Evolutionary conservation across 2,329 filamentous ascomycete species (phyloP).

Genomic region (Xylariomycetidae sp.): DNA sequence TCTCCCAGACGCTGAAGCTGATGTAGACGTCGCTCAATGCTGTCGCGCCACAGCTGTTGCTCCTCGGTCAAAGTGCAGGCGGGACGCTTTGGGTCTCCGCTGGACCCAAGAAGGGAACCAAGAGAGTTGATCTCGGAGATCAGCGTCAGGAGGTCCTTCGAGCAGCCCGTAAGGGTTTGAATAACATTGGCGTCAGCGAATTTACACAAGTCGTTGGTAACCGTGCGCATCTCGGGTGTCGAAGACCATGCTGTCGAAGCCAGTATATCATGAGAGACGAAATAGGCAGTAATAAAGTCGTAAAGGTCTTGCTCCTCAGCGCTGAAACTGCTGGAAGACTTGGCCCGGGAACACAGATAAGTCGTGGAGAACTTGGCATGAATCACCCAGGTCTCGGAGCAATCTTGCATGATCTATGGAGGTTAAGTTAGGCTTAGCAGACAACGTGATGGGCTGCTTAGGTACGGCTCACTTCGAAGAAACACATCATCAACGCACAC

Average conservation of each 20-base stretch:
- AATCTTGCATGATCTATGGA: constrained; percentile 20
- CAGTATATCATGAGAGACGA: constrained; percentile 15
- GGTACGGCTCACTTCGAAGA: constrained; percentile 18
- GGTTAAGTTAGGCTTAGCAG: neutral
- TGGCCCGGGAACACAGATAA: constrained; percentile 11
- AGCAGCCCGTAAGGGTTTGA: constrained; percentile 11
- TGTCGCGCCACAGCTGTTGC: constrained; percentile 10
- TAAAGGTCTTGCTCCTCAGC: constrained; percentile 14
- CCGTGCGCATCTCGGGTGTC: constrained; percentile 4
- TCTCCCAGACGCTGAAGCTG: constrained; percentile 9
- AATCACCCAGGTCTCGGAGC: constrained; percentile 22
- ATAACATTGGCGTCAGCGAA: constrained; percentile 10
- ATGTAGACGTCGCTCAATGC: constrained; percentile 12
- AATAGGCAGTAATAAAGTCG: constrained; percentile 22
- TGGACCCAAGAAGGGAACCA: constrained; percentile 4
- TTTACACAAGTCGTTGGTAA: constrained; percentile 10
- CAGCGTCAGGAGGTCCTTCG: constrained; percentile 12
- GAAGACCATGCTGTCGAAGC: constrained; percentile 10
- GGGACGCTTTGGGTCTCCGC: too few species aligned
- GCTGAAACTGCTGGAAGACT: constrained; percentile 6
- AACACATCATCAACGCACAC: constrained; percentile 20
- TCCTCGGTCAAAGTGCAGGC: neutral
- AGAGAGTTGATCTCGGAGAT: constrained; percentile 16
- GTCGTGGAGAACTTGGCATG: constrained; percentile 20
- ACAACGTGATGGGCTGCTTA: neutral